These are phyloP conservation scores for Penicillium lagena DNA, from an alignment of 495 filamentous ascomycete genomes.

Conservation along the genomic window DNA sequence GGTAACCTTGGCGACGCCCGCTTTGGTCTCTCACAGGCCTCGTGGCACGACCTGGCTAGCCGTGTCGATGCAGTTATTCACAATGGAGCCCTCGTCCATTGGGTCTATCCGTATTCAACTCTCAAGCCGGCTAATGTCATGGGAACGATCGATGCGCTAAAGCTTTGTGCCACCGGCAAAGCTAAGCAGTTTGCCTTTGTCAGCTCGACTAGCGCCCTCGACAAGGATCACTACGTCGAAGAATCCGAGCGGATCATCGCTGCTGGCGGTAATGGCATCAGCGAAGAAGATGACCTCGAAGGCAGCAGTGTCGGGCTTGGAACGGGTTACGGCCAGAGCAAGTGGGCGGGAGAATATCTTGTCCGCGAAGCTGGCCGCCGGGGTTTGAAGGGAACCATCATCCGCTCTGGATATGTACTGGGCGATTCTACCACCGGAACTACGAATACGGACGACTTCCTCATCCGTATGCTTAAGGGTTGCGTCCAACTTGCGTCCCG, in stretches of 20 bases:
- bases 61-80: slow-evolving; percentile 78
- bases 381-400: slow-evolving; percentile 67
- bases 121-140: slow-evolving; percentile 75
- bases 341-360: slow-evolving; percentile 79
- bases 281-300: slow-evolving; percentile 59
- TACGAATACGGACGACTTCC: slow-evolving; percentile 85
- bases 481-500: slow-evolving; percentile 71
- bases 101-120: slow-evolving; percentile 74
- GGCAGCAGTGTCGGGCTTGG: slow-evolving; percentile 59
- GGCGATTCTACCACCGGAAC: slow-evolving; percentile 68
- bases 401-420: slow-evolving; percentile 82
- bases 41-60: slow-evolving; percentile 57
- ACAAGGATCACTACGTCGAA: slow-evolving; percentile 71
- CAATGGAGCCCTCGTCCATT: slow-evolving; percentile 85
- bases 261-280: slow-evolving; percentile 46
- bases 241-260: slow-evolving; percentile 56
- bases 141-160: slow-evolving; percentile 70
- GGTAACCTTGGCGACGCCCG: slow-evolving; percentile 68
- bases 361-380: slow-evolving; percentile 71
- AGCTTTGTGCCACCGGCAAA: slow-evolving; percentile 68
- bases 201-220: slow-evolving; percentile 78
- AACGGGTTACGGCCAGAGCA: slow-evolving; percentile 89
- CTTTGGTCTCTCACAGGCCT: slow-evolving; percentile 58
- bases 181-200: slow-evolving; percentile 80
- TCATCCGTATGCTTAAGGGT: slow-evolving; percentile 83